These are phyloP conservation scores for Blastocystis sp. DNA, from an alignment of 352 stramenopile genomes.

Conservation along the genomic window DNA sequence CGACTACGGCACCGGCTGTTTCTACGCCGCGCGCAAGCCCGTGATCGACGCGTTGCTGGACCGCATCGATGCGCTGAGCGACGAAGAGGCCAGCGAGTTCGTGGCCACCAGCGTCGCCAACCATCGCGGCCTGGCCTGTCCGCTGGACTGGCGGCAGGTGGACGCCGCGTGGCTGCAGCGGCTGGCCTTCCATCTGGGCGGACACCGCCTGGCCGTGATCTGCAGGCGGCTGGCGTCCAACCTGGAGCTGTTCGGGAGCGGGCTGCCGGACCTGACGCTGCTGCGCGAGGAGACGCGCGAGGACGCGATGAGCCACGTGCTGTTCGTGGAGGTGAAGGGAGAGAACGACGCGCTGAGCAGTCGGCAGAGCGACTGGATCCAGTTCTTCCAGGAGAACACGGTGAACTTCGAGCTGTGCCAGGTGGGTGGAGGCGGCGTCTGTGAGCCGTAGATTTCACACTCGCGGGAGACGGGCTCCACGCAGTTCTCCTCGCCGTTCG, in stretches of 20 bases:
- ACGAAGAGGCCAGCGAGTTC: neutral
- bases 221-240: neutral
- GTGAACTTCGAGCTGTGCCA: constrained; percentile 35
- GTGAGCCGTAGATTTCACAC: neutral
- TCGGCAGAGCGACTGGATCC: constrained; percentile 10
- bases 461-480: neutral
- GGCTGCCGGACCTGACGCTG: constrained; percentile 48
- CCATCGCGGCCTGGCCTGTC: neutral
- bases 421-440: neutral
- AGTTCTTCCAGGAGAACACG: constrained; percentile 1
- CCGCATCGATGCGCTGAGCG: neutral
- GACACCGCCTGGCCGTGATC: neutral
- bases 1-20: constrained; percentile 9
- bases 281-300: neutral
- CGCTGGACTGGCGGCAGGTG: neutral
- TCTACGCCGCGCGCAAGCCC: neutral
- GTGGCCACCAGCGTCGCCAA: neutral
- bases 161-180: neutral
- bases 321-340: constrained; percentile 59
- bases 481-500: neutral
- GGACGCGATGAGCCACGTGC: constrained; percentile 10
- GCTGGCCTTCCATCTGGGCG: constrained; percentile 15
- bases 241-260: neutral
- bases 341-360: neutral
- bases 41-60: neutral